Percentiles rank a stretch among this genome's conserved stretches.
phyloP scores from a whole-genome alignment of 2,329 filamentous ascomycete species.

The Teratosphaeria nubilosa region DNA sequence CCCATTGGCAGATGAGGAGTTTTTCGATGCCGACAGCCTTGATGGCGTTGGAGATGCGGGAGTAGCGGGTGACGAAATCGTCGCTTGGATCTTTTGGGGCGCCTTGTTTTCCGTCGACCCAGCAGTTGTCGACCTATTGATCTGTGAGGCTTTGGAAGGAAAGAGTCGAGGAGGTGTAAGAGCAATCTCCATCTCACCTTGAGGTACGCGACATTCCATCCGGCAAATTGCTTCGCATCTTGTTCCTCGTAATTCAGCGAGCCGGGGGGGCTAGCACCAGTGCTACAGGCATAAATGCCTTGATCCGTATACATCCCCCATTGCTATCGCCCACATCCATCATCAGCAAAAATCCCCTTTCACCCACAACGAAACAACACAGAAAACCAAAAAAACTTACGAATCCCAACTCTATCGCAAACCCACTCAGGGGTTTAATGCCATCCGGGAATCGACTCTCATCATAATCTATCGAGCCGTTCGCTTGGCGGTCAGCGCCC shows the following conservation, averaged over 20 bases:
- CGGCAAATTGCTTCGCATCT: neutral
- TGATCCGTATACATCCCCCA: neutral
- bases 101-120: slow-evolving; percentile 3
- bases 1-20: slow-evolving; percentile 22
- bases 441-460: neutral
- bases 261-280: neutral
- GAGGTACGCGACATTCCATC: neutral
- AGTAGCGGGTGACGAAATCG: slow-evolving; percentile 19
- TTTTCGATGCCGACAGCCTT: slow-evolving; percentile 21
- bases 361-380: too few relatives aligned
- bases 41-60: slow-evolving; percentile 17
- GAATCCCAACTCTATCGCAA: neutral
- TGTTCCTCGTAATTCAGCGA: neutral
- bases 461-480: neutral
- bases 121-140: slow-evolving; percentile 22
- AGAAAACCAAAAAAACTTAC: neutral
- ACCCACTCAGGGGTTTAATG: neutral
- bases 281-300: neutral
- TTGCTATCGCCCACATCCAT: neutral
- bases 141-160: neutral
- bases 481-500: neutral
- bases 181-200: neutral
- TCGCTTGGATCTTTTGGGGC: slow-evolving; percentile 21
- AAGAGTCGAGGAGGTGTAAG: too few relatives aligned
- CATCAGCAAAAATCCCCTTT: too few relatives aligned